phyloP scores from a whole-genome alignment of 1,139 yeast genomes.

The Hansenula anomala region DNA sequence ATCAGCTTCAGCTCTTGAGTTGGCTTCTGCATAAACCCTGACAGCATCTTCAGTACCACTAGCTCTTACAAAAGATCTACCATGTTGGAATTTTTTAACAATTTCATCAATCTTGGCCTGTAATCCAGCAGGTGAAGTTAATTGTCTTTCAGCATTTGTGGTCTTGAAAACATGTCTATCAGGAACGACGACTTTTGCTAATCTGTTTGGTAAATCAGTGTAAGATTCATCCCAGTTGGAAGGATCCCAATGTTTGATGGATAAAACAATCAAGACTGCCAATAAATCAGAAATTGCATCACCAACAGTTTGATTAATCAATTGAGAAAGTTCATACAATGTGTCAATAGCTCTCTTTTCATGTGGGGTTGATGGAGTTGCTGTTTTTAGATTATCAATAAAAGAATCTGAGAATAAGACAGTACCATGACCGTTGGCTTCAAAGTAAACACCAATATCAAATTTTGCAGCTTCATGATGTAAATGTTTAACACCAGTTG shows the following conservation, averaged over 20 bases:
- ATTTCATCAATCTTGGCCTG: conserved; percentile 67
- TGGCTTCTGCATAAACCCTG: conserved; percentile 91
- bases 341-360: conserved; percentile 40
- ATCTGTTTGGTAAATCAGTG: conserved; percentile 79
- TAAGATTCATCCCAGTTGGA: conserved; percentile 73
- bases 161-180: conserved; percentile 80
- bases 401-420: conserved; percentile 71
- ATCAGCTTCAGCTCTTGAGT: conserved; percentile 45
- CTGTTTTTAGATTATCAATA: conserved; percentile 33
- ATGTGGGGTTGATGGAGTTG: conserved; percentile 21
- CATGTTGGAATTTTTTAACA: conserved; percentile 54
- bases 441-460: conserved; percentile 92
- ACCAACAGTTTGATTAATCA: conserved; percentile 95
- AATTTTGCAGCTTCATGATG: conserved; percentile 85
- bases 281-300: conserved; percentile 91
- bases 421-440: conserved; percentile 99
- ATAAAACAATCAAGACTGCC: conserved; percentile 64
- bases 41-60: conserved; percentile 99
- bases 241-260: conserved; percentile 54
- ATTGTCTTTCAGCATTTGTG: conserved; percentile 83
- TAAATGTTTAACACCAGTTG: conserved; percentile 94
- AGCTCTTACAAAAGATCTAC: conserved; percentile 92
- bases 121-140: conserved; percentile 72
- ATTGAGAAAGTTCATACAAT: conserved; percentile 52
- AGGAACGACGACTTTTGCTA: conserved; percentile 75